Conservation (phyloP, 306 rosid genomes). For the Sphenostylis stenocarpa region DNA sequence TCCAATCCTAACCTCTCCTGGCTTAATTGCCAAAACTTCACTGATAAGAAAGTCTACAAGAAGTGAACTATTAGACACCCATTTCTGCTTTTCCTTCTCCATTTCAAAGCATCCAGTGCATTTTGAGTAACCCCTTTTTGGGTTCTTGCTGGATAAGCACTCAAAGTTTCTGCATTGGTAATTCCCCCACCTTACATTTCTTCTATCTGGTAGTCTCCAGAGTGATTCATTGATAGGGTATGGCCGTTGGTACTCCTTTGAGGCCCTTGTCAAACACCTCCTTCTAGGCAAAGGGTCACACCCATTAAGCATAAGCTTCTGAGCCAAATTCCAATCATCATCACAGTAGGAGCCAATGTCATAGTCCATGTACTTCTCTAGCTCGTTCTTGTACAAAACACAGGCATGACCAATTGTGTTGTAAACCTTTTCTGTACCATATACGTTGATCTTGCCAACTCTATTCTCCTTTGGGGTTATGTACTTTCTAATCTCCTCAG, state of each 20-base stretch:
- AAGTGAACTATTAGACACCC: conserved; percentile 66
- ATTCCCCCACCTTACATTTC: conserved; percentile 89
- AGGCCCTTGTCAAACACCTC: conserved; percentile 86
- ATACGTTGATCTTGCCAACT: conserved; percentile 57
- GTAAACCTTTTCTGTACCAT: conserved; percentile 59
- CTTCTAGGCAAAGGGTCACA: conserved; percentile 93
- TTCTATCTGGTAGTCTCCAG: conserved; percentile 70
- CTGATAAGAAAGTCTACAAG: conserved; percentile 48
- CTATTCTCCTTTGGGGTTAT: conserved; percentile 83
- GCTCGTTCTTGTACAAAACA: conserved; percentile 62
- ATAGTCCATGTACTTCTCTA: conserved; percentile 85
- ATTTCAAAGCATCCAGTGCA: conserved; percentile 87
- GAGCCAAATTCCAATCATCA: conserved; percentile 91
- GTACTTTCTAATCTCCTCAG: conserved; percentile 86
- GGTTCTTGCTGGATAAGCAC: conserved; percentile 73
- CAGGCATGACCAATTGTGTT: conserved; percentile 95
- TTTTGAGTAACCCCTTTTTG: conserved; percentile 68
- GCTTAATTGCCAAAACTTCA: conserved; percentile 56
- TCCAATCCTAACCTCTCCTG: conserved; percentile 76
- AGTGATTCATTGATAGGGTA: conserved; percentile 76
- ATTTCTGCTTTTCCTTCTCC: conserved; percentile 85
- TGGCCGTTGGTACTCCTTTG: conserved; percentile 73
- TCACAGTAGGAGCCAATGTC: conserved; percentile 93
- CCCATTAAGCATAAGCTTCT: conserved; percentile 84
- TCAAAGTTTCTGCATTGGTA: conserved; percentile 77